Percentiles rank a stretch among this genome's conserved stretches.
phyloP scores from a whole-genome alignment of 306 rosid species.

The Bauhinia variegata region DNA sequence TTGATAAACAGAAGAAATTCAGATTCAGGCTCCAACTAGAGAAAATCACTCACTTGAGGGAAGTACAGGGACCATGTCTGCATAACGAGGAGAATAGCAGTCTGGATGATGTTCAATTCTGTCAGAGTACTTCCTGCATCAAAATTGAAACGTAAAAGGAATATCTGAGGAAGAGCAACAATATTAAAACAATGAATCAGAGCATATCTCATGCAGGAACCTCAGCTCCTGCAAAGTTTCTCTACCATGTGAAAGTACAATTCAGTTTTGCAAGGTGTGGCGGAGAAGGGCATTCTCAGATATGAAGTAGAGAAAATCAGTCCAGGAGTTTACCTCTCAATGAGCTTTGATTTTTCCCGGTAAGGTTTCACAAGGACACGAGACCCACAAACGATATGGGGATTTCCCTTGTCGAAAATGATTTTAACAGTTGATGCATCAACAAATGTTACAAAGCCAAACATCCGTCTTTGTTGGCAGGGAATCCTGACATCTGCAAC shows the following conservation, averaged over 20 bases:
- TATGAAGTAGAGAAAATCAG: too few relatives aligned
- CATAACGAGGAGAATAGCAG: conserved; percentile 39
- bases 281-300: too few relatives aligned
- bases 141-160: conserved; percentile 13
- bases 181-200: background rate
- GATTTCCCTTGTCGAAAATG: conserved; percentile 70
- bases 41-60: conserved; percentile 57
- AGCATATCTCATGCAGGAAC: background rate
- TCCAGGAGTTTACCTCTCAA: conserved; percentile 50
- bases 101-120: conserved; percentile 42
- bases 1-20: background rate
- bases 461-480: conserved; percentile 79
- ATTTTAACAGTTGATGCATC: conserved; percentile 66
- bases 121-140: conserved; percentile 64
- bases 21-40: conserved; percentile 2
- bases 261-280: too few relatives aligned
- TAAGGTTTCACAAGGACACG: conserved; percentile 90
- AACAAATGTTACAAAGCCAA: conserved; percentile 82
- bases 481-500: conserved; percentile 95
- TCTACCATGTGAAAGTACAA: too few relatives aligned
- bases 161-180: background rate
- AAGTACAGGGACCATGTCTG: conserved; percentile 52
- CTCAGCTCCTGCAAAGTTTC: background rate
- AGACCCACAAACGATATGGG: conserved; percentile 72
- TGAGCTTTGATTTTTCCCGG: conserved; percentile 73